Base-by-base conservation (phyloP, 2,329 filamentous ascomycete genomes). In the Fusarium torreyae region DNA sequence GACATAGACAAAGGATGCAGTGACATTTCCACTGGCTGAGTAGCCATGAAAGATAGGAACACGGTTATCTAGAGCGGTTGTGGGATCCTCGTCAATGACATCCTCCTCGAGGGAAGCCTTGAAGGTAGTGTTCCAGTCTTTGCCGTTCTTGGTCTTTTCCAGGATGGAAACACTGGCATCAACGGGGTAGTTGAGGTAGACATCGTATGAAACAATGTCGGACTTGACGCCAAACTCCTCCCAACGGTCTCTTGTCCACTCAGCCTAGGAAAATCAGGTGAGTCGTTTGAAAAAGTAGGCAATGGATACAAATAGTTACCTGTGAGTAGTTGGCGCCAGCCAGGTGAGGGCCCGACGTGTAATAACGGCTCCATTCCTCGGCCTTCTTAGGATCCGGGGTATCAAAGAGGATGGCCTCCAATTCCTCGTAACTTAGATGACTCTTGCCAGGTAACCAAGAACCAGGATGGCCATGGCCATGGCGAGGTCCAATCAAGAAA, bases 21-120 rank as follows among this genome's bases (percentile, higher is more conserved):
- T 98, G 48, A 97, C 95, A 78, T 98, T 97, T 28, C 95, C 95
- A 63, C 86, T 94, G 6, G 94, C 94, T 6, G 94, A 97, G 79
- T 98, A 98, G 54, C 95, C 96, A 76, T 98, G 95, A 82, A 98
- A 98, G 0, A 92, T 95, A 2, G 95, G 94, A 24, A 98, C 87
- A 31, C 93, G 86, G 74, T 94, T 87, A 11, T 87, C 80, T 45
- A 94, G 83, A 22, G 89, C 87, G 18, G 90, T 94, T 0, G 94
- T 97, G 5, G 89, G 87, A 77, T 99, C 96, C 53, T 97, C 91
- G 0, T 93, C 86, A 7, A 98, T 82, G 3, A 95, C 86, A 75
- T 97, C 94, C 79, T 99, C 96, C 72, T 92, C 89, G 40, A 98
- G 81, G 2, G 88, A 90, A 1, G 94, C 95, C 76, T 94, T 89